phyloP scores from a whole-genome alignment of 257 asterid species.

The Haberlea rhodopensis region DNA sequence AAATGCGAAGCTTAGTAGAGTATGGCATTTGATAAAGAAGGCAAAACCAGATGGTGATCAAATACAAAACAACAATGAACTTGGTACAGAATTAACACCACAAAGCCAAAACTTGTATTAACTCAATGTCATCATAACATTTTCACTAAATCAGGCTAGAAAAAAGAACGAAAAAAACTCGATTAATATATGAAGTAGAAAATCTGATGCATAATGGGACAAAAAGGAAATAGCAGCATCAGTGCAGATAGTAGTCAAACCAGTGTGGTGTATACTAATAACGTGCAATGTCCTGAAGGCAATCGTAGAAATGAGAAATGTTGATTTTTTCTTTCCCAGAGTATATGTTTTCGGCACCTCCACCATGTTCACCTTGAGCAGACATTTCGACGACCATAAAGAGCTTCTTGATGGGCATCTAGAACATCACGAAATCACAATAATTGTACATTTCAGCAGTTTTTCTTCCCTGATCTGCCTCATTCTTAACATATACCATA shows the following conservation, averaged over 20 bases:
- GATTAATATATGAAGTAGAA: not conserved
- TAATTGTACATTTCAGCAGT: constrained; percentile 17
- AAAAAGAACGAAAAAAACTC: not conserved
- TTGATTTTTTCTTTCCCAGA: constrained; percentile 77
- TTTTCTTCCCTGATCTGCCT: not conserved
- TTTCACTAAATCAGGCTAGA: not conserved
- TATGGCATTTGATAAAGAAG: no score
- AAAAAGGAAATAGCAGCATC: not conserved
- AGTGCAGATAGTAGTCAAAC: not conserved
- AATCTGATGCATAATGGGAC: not conserved
- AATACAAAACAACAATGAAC: no score
- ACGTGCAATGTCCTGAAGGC: constrained; percentile 70
- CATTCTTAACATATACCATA: not conserved
- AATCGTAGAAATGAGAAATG: constrained; percentile 68
- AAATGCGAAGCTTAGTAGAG: no score
- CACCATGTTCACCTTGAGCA: constrained; percentile 91
- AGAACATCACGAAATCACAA: constrained; percentile 21
- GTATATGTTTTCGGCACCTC: constrained; percentile 75
- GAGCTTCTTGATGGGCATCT: constrained; percentile 92
- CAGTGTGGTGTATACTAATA: constrained; percentile 32
- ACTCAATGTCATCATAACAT: no score
- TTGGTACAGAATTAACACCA: no score
- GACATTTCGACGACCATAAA: constrained; percentile 97
- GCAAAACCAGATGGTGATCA: no score
- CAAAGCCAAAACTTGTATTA: no score